Evolutionary conservation across 306 rosid genomes (phyloP).

Genomic region (Carpinus viminea): DNA sequence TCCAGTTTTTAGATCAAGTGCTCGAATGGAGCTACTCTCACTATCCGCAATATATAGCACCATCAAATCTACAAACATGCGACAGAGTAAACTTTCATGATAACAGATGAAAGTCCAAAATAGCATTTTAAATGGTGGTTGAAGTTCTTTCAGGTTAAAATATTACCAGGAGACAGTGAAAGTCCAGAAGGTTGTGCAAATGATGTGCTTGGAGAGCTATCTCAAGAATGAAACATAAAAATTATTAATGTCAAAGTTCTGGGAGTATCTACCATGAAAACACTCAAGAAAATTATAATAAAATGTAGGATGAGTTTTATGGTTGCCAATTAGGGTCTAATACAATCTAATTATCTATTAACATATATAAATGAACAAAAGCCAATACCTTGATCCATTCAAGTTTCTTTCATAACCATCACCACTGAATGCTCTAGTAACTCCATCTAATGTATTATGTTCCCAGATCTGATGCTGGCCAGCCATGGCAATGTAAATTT

Average conservation of each 20-base stretch:
- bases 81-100: constrained; percentile 19
- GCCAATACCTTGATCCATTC: constrained; percentile 78
- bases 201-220: constrained; percentile 77
- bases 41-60: constrained; percentile 88
- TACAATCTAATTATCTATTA: background rate
- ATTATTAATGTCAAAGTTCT: constrained; percentile 17
- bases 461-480: constrained; percentile 98
- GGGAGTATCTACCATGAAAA: constrained; percentile 16
- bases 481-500: constrained; percentile 90
- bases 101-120: constrained; percentile 9
- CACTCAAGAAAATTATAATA: constrained; percentile 16
- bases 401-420: constrained; percentile 94
- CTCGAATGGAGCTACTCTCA: constrained; percentile 97
- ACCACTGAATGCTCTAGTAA: constrained; percentile 75
- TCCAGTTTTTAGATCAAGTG: constrained; percentile 72
- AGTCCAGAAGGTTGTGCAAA: constrained; percentile 97
- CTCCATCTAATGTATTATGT: constrained; percentile 62
- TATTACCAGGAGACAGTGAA: constrained; percentile 83
- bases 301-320: background rate
- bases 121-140: constrained; percentile 3
- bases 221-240: constrained; percentile 25
- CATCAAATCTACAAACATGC: constrained; percentile 46
- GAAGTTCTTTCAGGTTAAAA: constrained; percentile 25
- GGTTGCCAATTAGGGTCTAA: background rate
- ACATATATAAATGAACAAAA: constrained; percentile 3